Conservation (phyloP, 2,329 filamentous ascomycete genomes). For the Trichoderma pleuroti region DNA sequence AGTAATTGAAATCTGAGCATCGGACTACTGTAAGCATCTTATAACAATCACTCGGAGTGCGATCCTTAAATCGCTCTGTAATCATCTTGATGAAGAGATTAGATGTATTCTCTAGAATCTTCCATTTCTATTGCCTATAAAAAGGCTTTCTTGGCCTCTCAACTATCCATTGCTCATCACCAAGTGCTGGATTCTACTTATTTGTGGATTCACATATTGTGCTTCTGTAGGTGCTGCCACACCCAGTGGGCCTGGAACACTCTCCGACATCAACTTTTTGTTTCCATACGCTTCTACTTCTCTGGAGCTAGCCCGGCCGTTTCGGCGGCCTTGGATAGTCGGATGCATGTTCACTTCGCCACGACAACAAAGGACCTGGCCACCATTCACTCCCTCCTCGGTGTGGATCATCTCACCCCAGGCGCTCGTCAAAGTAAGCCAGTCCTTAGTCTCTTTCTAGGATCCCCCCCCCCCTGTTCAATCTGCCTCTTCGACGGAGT, state of each 20-base stretch:
- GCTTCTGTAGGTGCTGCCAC: too few relatives aligned
- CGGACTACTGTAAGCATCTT: background rate
- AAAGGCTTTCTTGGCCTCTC: too few relatives aligned
- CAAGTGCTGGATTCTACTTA: too few relatives aligned
- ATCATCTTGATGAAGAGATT: too few relatives aligned
- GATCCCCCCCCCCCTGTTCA: background rate
- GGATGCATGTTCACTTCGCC: background rate
- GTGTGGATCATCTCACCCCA: background rate
- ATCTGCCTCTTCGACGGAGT: background rate
- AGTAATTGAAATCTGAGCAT: background rate
- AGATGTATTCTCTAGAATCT: too few relatives aligned
- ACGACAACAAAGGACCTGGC: background rate
- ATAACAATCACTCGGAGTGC: too few relatives aligned
- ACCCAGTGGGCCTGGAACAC: too few relatives aligned
- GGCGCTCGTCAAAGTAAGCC: background rate
- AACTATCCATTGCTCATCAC: too few relatives aligned
- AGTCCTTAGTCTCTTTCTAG: background rate
- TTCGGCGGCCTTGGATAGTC: background rate
- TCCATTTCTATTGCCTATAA: too few relatives aligned
- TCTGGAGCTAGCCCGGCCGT: background rate
- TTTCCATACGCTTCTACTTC: background rate
- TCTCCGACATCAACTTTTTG: background rate
- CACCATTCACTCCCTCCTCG: background rate
- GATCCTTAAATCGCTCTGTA: too few relatives aligned
- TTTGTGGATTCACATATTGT: too few relatives aligned